Percentiles rank a stretch among this genome's conserved stretches.
Evolutionary conservation across 164 flowering plant species (phyloP).

Genomic region (Paratinospora sagittata): DNA sequence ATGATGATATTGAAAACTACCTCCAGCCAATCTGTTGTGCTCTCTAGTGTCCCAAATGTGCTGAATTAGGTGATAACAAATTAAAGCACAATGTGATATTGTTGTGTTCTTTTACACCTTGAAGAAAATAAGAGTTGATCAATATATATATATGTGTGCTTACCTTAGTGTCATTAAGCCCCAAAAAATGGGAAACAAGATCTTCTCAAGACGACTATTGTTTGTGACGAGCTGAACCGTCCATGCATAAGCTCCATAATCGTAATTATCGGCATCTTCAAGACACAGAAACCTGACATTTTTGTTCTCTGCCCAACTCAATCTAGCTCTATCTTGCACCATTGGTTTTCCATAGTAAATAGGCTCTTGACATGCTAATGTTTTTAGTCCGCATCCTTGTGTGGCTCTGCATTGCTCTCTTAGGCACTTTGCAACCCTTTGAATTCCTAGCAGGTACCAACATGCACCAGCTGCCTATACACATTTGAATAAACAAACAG

Average conservation of each 20-base stretch:
- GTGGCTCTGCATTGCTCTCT: slow-evolving; percentile 45
- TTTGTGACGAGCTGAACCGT: slow-evolving; percentile 75
- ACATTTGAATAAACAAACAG: no score
- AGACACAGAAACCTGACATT: slow-evolving; percentile 53
- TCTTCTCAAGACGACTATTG: slow-evolving; percentile 71
- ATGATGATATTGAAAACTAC: slow-evolving; percentile 83
- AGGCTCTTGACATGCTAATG: slow-evolving; percentile 55
- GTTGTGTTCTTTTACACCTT: not conserved
- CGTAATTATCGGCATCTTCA: slow-evolving; percentile 37
- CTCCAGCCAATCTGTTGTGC: slow-evolving; percentile 95
- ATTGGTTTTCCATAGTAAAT: slow-evolving; percentile 61
- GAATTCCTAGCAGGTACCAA: slow-evolving; percentile 91
- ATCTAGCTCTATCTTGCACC: slow-evolving; percentile 36
- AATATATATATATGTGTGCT: not conserved
- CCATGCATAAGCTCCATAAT: slow-evolving; percentile 87
- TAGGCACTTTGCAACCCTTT: slow-evolving; percentile 75
- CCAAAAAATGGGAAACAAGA: slow-evolving; percentile 91
- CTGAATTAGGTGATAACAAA: slow-evolving; percentile 27
- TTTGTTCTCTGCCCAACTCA: slow-evolving; percentile 58
- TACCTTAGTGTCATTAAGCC: slow-evolving; percentile 98
- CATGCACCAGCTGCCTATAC: slow-evolving; percentile 95
- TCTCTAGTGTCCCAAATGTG: slow-evolving; percentile 88
- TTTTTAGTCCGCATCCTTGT: slow-evolving; percentile 36
- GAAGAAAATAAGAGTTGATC: not conserved
- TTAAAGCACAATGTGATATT: not conserved